Evolutionary conservation across 768 basidiomycete genomes (phyloP).

Genomic region (Calocybe indica): DNA sequence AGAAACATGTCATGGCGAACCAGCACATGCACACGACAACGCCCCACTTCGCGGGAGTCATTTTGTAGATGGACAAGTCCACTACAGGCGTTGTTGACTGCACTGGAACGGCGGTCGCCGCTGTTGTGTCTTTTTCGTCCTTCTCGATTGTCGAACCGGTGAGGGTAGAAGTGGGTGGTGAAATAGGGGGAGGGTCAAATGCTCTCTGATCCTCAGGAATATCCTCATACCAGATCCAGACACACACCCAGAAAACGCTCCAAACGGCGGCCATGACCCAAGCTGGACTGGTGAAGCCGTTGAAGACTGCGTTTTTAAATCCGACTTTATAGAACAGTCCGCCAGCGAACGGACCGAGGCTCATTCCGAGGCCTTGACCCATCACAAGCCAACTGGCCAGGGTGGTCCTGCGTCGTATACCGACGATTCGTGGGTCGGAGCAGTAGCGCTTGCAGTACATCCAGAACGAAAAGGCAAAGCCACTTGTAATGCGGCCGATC

Average conservation of each 20-base stretch:
- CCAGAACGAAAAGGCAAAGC: slow-evolving; percentile 54
- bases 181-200: slow-evolving; percentile 1
- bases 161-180: not conserved
- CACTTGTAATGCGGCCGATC: slow-evolving; percentile 60
- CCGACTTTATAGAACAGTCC: slow-evolving; percentile 59
- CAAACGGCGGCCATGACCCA: slow-evolving; percentile 60
- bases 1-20: slow-evolving; percentile 66
- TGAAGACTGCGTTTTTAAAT: slow-evolving; percentile 50
- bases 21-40: slow-evolving; percentile 62
- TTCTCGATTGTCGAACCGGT: not conserved
- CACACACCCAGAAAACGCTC: slow-evolving; percentile 41
- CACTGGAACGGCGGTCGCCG: slow-evolving; percentile 20
- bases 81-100: slow-evolving; percentile 4
- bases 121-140: not conserved
- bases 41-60: slow-evolving; percentile 36
- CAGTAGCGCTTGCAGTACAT: slow-evolving; percentile 70
- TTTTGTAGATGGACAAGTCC: slow-evolving; percentile 6
- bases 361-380: slow-evolving; percentile 58
- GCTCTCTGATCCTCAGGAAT: slow-evolving; percentile 15
- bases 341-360: slow-evolving; percentile 57
- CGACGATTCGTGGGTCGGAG: slow-evolving; percentile 64
- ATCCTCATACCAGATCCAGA: slow-evolving; percentile 32
- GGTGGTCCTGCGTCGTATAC: slow-evolving; percentile 54
- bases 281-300: slow-evolving; percentile 61
- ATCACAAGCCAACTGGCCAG: slow-evolving; percentile 59